Evolutionary conservation across 139 green algal genomes (phyloP), one percentile per base, ranked within the genome.

Genomic region (Chlorella sp.): DNA sequence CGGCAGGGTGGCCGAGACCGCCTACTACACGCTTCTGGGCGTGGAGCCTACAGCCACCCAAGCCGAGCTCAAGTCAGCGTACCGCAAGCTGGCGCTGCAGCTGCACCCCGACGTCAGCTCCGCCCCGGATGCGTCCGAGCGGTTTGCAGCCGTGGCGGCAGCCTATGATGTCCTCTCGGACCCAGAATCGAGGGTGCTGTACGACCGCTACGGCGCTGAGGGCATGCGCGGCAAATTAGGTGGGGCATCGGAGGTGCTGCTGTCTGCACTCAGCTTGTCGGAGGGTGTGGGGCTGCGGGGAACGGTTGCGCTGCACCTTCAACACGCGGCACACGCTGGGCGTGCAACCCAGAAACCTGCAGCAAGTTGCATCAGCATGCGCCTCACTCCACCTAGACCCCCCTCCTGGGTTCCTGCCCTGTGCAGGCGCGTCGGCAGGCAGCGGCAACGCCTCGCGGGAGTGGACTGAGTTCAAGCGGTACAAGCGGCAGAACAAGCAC

Each of bases 1-100:
- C 44, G 73, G 75, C 13, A 7, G 76, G 25, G 55, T 44, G 26
- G 76, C 28, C 0, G 47, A 72, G 1, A 30, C 23, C 1, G 16
- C n/a, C 2, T 75, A 60, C 38, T 89, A 89, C 41, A 30, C 38
- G 3, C 28, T 90, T 26, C 76, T 93, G 26, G 88, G 81, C 0
- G 80, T 93, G 62, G 3, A n/a, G 0, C 30, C 38, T 9, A n/a
- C 12, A 16, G 88, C 86, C 6, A 36, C 18, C 9, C 28, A 57
- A 3, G 87, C 82, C 0, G 91, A 97, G 11, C 94, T 98, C 65
- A 96, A 95, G 78, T 93, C 95, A 38, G 94, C 95, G 0, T 99
- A 98, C 82, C 89, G 93, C 38, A 87, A 87, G 69, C 88, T 95
- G 56, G 95, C 95, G 26, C 89, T 99, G 56, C 85, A 89, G 47